These are phyloP conservation scores for Atalantia buxifolia DNA, from an alignment of 345 rosid species.

Conservation along the genomic window DNA sequence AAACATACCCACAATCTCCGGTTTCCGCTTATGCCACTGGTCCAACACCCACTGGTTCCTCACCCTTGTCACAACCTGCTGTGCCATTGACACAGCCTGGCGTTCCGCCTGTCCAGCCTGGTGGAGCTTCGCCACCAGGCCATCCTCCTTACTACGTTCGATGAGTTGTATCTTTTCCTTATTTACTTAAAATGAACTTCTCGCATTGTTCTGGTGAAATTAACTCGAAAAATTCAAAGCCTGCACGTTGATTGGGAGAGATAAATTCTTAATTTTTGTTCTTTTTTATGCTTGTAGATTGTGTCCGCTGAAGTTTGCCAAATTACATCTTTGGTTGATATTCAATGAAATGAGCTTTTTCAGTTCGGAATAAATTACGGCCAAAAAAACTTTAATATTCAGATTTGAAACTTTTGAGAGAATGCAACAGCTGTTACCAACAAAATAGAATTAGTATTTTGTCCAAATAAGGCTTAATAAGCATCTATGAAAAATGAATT, in stretches of 20 bases:
- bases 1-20: slow-evolving; percentile 27
- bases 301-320: not conserved
- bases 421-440: not conserved
- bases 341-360: not conserved
- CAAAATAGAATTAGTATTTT: not conserved
- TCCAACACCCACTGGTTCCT: slow-evolving; percentile 32
- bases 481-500: too few species aligned
- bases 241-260: not conserved
- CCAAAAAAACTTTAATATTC: not conserved
- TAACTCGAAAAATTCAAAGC: not conserved
- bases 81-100: slow-evolving; percentile 34
- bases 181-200: not conserved
- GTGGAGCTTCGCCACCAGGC: slow-evolving; percentile 33
- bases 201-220: not conserved
- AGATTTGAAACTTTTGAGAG: not conserved
- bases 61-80: slow-evolving; percentile 30
- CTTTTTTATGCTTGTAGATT: not conserved
- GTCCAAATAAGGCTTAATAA: not conserved
- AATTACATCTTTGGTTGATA: not conserved
- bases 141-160: slow-evolving; percentile 38
- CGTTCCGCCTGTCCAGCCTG: slow-evolving; percentile 24
- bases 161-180: slow-evolving; percentile 18
- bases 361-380: not conserved
- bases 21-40: slow-evolving; percentile 27
- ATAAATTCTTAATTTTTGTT: not conserved